These are phyloP conservation scores for Eudorina sp. DNA, from an alignment of 139 green algal genomes.

Conservation along the genomic window DNA sequence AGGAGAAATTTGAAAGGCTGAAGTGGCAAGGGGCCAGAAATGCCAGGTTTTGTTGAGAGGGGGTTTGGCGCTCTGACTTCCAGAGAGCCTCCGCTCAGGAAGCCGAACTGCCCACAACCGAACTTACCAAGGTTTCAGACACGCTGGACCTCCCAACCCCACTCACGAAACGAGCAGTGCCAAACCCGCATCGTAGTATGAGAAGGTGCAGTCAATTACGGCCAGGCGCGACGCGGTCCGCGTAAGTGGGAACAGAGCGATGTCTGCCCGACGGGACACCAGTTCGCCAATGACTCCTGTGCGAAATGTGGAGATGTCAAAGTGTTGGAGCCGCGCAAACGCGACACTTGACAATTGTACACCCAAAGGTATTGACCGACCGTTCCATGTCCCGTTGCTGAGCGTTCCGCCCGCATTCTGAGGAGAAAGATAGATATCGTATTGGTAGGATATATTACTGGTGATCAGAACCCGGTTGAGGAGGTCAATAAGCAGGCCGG, in stretches of 20 bases:
- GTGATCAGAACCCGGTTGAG: background rate
- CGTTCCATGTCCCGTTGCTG: background rate
- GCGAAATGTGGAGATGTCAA: background rate
- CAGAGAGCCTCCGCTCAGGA: no score
- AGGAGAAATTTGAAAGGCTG: no score
- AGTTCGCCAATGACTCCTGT: constrained; percentile 55
- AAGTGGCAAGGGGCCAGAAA: no score
- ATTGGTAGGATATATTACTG: background rate
- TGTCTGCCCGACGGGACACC: background rate
- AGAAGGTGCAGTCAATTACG: constrained; percentile 20
- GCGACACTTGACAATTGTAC: background rate
- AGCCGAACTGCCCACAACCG: no score
- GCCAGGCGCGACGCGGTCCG: constrained; percentile 30
- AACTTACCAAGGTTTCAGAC: no score
- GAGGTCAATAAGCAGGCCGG: constrained; percentile 8
- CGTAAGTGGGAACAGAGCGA: constrained; percentile 57
- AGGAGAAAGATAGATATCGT: background rate
- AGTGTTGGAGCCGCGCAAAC: background rate
- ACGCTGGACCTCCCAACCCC: no score
- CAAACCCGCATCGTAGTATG: constrained; percentile 34
- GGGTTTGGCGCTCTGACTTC: no score
- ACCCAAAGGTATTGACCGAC: background rate
- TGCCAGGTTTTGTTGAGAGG: no score
- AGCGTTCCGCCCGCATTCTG: constrained; percentile 5
- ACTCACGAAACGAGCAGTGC: background rate